Conservation (phyloP, 257 asterid genomes). For the Solanum gracilifrons region DNA sequence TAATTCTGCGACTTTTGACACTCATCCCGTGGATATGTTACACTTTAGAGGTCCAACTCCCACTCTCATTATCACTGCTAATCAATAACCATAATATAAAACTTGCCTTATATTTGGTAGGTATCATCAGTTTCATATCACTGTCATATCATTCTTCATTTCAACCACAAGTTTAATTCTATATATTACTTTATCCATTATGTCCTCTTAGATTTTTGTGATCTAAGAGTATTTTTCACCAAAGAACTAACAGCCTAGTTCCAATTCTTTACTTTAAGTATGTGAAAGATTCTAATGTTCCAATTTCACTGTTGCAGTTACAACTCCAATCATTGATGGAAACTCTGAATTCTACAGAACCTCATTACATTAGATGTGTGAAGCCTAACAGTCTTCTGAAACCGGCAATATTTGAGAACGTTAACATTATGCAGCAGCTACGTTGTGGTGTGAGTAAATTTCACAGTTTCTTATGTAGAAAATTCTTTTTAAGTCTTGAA, state of each 20-base stretch:
- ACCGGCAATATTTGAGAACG: constrained; percentile 89
- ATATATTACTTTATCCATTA: background rate
- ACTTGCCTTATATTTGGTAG: background rate
- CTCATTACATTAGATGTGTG: constrained; percentile 97
- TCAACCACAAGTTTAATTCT: background rate
- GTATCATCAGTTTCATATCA: background rate
- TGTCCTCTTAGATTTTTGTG: background rate
- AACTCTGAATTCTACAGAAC: constrained; percentile 86
- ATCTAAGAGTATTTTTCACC: background rate
- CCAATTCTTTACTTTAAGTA: constrained; percentile 1
- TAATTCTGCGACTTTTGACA: background rate
- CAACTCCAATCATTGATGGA: constrained; percentile 99
- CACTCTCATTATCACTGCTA: background rate
- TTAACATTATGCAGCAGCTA: constrained; percentile 83
- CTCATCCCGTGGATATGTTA: background rate
- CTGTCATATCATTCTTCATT: background rate
- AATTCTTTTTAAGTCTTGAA: background rate
- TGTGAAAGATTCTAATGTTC: constrained; percentile 17
- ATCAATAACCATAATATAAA: background rate
- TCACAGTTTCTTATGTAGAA: background rate
- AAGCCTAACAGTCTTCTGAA: constrained; percentile 91
- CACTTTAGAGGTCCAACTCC: background rate
- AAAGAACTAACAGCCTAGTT: background rate
- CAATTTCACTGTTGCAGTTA: constrained; percentile 38
- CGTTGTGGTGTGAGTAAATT: constrained; percentile 93